These are phyloP conservation scores for Pichia pseudocactophila DNA, from an alignment of 805 yeast species.

Conservation along the genomic window DNA sequence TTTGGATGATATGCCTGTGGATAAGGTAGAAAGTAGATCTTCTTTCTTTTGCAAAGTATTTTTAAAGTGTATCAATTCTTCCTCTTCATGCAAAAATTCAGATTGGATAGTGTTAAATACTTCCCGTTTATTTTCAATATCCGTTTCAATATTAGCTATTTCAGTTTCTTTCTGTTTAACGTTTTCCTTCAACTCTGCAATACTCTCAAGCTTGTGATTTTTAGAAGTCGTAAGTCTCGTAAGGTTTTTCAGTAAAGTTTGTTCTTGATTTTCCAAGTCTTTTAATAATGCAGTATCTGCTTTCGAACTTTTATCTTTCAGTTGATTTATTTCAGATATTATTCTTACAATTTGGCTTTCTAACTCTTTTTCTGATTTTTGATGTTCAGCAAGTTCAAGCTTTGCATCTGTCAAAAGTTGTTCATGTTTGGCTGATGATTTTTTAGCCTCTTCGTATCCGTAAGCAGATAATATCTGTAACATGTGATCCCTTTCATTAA, in stretches of 20 bases:
- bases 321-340: constrained; percentile 44
- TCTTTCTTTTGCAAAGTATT: constrained; percentile 49
- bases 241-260: constrained; percentile 47
- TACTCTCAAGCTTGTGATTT: constrained; percentile 48
- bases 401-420: background rate
- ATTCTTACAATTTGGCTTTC: constrained; percentile 38
- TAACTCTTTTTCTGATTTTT: constrained; percentile 35
- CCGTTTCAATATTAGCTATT: constrained; percentile 27
- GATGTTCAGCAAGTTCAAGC: constrained; percentile 23
- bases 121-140: constrained; percentile 8
- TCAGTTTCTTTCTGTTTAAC: constrained; percentile 28
- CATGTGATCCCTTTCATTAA: constrained; percentile 10
- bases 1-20: constrained; percentile 82
- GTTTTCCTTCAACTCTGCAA: constrained; percentile 40
- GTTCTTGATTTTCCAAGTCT: constrained; percentile 50
- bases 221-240: constrained; percentile 61
- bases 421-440: constrained; percentile 18
- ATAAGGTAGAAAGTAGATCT: constrained; percentile 70
- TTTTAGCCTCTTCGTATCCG: constrained; percentile 21
- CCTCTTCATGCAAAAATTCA: constrained; percentile 37
- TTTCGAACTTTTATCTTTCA: constrained; percentile 44
- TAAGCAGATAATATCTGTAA: constrained; percentile 7
- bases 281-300: constrained; percentile 52
- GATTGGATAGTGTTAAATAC: constrained; percentile 28
- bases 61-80: constrained; percentile 36